Conservation (phyloP, 495 filamentous ascomycete species). For the Acidiella bohemica region DNA sequence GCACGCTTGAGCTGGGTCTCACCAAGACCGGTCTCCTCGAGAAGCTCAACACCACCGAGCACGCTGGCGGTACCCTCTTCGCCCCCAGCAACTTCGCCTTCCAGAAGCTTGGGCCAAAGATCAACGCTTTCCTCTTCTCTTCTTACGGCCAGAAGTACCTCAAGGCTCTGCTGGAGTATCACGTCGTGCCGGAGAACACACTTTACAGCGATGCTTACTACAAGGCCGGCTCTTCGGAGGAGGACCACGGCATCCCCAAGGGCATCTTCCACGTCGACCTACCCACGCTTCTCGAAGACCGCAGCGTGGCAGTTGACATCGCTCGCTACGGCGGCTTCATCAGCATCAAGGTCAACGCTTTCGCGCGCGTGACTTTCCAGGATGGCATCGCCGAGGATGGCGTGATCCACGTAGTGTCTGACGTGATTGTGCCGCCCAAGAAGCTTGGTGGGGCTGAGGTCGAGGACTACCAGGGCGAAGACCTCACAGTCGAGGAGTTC, state of each 20-base stretch:
- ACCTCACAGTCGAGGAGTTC: conserved; percentile 52
- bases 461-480: conserved; percentile 33
- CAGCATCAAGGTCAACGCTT: conserved; percentile 58
- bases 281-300: conserved; percentile 48
- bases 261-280: conserved; percentile 48
- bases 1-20: conserved; percentile 59
- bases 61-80: conserved; percentile 54
- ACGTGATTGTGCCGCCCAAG: conserved; percentile 62
- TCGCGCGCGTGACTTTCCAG: conserved; percentile 40
- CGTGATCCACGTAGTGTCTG: conserved; percentile 57
- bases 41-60: conserved; percentile 32
- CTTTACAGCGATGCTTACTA: conserved; percentile 75
- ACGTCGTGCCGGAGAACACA: conserved; percentile 58
- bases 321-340: conserved; percentile 46
- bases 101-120: conserved; percentile 48
- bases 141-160: conserved; percentile 54
- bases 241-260: conserved; percentile 18
- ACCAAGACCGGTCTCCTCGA: conserved; percentile 50
- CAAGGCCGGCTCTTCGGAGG: conserved; percentile 21
- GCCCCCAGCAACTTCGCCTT: conserved; percentile 68
- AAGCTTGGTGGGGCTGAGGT: conserved; percentile 25
- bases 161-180: conserved; percentile 62
- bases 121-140: conserved; percentile 70
- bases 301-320: conserved; percentile 52
- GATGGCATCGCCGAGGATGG: conserved; percentile 63